Base-by-base conservation (phyloP, 2,329 filamentous ascomycete species). In the Bimuria novae-zelandiae region DNA sequence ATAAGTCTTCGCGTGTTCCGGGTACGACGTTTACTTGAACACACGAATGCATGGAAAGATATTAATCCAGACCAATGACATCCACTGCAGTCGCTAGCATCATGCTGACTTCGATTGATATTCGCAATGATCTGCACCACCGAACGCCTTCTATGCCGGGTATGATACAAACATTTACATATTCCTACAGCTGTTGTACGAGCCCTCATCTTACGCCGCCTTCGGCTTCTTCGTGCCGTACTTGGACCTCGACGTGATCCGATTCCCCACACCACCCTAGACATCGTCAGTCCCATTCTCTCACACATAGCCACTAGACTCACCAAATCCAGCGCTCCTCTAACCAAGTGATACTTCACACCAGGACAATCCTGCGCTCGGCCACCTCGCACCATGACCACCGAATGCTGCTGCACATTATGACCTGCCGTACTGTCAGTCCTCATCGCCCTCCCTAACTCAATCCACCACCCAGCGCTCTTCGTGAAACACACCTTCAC, bases 181-280 rank as follows among this genome's bases (percentile, higher is more conserved):
- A 49, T 40, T 49, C 37, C 17, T 49, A 51, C 45, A 48, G 41
- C n/a, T 25, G 37, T 35, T 30, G 25, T 27, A n/a, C 14, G 5
- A 12, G 22, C 12, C 52, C 39, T 39, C 52, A 39, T 33, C 37
- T 59, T 56, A 70, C 46, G 65, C 63, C 1, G 64, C 57, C 87
- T 97, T 97, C 0, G 94, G 93, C 81, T 97, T 97, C 87, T 99
- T 99, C 44, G 94, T 96, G 56, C 94, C 94, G 72, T 96, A 99
- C 78, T 99, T 99, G 69, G 92, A 97, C 68, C 94, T 84, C 75
- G 89, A 91, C 19, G 87, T 90, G 68, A 89, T 84, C 64, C 94
- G 83, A 74, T 86, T 94, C 19, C 86, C 87, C 61, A 99, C 94
- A 80, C 94, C 94, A 70, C 91, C 91, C 93, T 97, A 60, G 11